A percentile compares a stretch with the other conserved stretches of the same genome.
phyloP scores from a whole-genome alignment of 352 stramenopile species.

The Thraustochytrium striatum region DNA sequence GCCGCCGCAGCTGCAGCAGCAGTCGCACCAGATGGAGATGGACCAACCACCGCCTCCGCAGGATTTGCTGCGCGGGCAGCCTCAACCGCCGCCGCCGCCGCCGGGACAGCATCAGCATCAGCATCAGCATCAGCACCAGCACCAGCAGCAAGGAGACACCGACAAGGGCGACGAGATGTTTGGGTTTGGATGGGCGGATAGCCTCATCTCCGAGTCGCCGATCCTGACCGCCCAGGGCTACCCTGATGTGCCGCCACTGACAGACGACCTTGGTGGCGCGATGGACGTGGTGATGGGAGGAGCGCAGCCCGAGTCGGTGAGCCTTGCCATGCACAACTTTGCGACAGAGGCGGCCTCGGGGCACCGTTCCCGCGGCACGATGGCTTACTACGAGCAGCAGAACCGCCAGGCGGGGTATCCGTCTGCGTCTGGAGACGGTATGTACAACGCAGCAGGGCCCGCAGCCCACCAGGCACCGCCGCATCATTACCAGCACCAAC shows the following conservation, averaged over 20 bases:
- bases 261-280: slow-evolving; percentile 32
- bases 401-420: background rate
- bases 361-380: background rate
- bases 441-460: background rate
- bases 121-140: background rate
- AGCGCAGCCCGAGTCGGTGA: background rate
- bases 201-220: background rate
- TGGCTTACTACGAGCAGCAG: slow-evolving; percentile 4
- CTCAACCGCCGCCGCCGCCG: too few species aligned
- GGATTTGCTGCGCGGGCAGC: background rate
- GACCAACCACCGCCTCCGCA: background rate
- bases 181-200: slow-evolving; percentile 20
- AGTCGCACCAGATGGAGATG: background rate
- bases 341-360: slow-evolving; percentile 16
- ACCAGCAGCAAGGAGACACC: background rate
- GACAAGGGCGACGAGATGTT: background rate
- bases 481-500: background rate
- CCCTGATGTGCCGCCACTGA: slow-evolving; percentile 3
- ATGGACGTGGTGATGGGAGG: slow-evolving; percentile 43
- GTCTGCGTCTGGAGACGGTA: background rate
- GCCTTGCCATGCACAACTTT: slow-evolving; percentile 31
- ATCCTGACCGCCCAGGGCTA: background rate
- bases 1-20: background rate
- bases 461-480: background rate
- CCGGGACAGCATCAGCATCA: background rate